These are phyloP conservation scores for Saccharomycodes ludwigii DNA, from an alignment of 805 yeast species.

Conservation along the genomic window DNA sequence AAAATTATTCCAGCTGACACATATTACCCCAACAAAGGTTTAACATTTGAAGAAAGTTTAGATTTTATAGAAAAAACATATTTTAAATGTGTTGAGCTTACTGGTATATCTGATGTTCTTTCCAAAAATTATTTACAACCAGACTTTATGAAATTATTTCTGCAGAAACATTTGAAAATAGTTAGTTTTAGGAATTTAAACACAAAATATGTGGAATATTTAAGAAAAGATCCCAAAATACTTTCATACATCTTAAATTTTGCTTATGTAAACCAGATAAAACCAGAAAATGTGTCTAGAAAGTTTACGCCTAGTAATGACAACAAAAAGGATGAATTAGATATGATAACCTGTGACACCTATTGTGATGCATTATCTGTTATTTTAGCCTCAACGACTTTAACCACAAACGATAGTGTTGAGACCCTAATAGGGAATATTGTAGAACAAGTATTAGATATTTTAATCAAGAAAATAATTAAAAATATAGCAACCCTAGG, in stretches of 20 bases:
- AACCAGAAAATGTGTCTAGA: no score
- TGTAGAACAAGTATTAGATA: no score
- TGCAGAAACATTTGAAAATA: conserved; percentile 14
- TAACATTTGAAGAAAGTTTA: conserved; percentile 29
- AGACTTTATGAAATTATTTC: conserved; percentile 14
- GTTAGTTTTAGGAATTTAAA: background rate
- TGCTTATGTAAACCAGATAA: background rate
- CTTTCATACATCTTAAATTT: background rate
- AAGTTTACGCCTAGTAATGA: no score
- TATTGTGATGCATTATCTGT: background rate
- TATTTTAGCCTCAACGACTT: background rate
- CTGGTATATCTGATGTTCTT: conserved; percentile 9
- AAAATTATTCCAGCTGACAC: conserved; percentile 27
- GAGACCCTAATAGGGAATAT: no score
- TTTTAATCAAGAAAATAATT: no score
- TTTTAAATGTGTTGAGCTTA: conserved; percentile 23
- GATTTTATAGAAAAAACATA: conserved; percentile 26
- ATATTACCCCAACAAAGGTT: conserved; percentile 23
- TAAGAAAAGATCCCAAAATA: background rate
- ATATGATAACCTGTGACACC: background rate
- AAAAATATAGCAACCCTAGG: no score
- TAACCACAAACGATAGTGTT: no score
- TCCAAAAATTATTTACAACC: background rate
- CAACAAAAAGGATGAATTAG: background rate
- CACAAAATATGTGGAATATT: background rate